A percentile compares a stretch with the other conserved stretches of the same genome.
phyloP scores from a whole-genome alignment of 495 filamentous ascomycete species.

The Aspergillus bridgeri region DNA sequence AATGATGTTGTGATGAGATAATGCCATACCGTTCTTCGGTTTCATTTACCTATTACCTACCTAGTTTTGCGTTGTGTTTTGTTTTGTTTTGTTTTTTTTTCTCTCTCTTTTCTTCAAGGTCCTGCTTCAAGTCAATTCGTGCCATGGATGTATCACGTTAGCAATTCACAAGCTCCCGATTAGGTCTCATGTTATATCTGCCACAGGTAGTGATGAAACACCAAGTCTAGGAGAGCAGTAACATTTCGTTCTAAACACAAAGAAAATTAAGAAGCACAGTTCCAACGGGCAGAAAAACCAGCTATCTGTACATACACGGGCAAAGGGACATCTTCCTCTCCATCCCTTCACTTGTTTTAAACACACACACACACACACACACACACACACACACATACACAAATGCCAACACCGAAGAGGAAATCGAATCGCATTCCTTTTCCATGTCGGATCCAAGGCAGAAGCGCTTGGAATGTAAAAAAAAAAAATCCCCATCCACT shows the following conservation, averaged over 20 bases:
- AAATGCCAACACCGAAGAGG: constrained; percentile 11
- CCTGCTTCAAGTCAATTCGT: too few species aligned
- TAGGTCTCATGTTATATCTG: neutral
- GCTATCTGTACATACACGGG: constrained; percentile 53
- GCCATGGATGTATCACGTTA: neutral
- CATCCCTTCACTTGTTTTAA: constrained; percentile 10
- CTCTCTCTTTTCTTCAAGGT: too few species aligned
- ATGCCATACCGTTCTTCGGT: neutral
- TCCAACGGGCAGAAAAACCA: constrained; percentile 41
- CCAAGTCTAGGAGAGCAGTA: constrained; percentile 16
- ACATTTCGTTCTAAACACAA: constrained; percentile 33
- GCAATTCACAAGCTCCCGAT: neutral
- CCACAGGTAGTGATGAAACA: neutral
- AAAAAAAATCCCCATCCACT: neutral
- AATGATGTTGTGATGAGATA: neutral
- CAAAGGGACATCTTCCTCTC: constrained; percentile 15
- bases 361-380: neutral
- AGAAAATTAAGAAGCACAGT: constrained; percentile 37
- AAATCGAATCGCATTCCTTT: neutral
- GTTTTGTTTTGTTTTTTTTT: too few species aligned
- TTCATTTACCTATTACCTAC: too few species aligned
- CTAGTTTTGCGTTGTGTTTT: too few species aligned
- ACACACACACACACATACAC: constrained; percentile 4
- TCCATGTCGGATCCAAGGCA: constrained; percentile 2
- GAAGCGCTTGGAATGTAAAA: neutral